Conservation (phyloP, 116 monocot species). For the Zostera marina region DNA sequence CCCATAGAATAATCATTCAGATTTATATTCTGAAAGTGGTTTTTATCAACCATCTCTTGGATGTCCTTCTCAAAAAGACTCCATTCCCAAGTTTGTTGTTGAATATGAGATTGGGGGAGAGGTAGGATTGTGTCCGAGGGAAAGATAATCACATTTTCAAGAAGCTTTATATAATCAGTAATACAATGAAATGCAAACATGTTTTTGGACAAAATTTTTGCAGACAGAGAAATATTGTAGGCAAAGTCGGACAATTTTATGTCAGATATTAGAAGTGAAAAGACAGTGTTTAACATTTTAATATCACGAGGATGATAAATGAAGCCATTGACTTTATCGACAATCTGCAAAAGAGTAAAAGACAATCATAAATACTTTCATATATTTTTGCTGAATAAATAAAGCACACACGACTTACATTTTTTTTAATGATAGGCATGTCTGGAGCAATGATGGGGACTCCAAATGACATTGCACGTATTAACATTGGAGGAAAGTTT, state of each 20-base stretch:
- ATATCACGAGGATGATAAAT: constrained; percentile 34
- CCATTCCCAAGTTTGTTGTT: constrained; percentile 65
- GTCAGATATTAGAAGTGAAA: constrained; percentile 40
- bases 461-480: constrained; percentile 71
- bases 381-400: background rate
- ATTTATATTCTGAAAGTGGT: background rate
- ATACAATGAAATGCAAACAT: constrained; percentile 55
- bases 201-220: constrained; percentile 34
- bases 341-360: constrained; percentile 48
- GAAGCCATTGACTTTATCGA: constrained; percentile 43
- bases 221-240: constrained; percentile 27
- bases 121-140: constrained; percentile 73
- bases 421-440: constrained; percentile 49
- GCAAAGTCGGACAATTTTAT: constrained; percentile 31
- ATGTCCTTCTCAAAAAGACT: constrained; percentile 29
- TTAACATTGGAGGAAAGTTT: constrained; percentile 61
- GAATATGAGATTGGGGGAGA: constrained; percentile 21
- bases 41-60: constrained; percentile 6
- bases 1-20: constrained; percentile 1
- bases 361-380: background rate
- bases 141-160: constrained; percentile 64
- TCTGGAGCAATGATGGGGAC: constrained; percentile 66
- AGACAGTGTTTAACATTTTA: constrained; percentile 32
- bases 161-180: constrained; percentile 50
- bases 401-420: constrained; percentile 36